These are phyloP conservation scores for Sonneratia caseolaris DNA, from an alignment of 345 rosid genomes.

Conservation along the genomic window DNA sequence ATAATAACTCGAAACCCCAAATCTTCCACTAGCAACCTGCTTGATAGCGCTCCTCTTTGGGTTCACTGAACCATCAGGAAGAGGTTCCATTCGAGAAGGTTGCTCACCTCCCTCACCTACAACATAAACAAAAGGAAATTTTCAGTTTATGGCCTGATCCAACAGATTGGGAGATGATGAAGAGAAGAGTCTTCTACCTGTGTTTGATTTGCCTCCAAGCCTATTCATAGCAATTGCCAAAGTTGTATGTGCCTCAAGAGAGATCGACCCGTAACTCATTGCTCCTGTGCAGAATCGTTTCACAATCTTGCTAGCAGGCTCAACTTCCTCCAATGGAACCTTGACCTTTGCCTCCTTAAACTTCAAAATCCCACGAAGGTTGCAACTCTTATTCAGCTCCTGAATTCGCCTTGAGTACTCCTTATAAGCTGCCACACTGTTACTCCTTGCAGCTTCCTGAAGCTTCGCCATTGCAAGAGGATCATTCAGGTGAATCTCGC, in stretches of 20 bases:
- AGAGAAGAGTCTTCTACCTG: constrained; percentile 40
- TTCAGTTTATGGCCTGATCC: background rate
- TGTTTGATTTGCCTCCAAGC: constrained; percentile 94
- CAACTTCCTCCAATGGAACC: constrained; percentile 79
- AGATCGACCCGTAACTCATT: constrained; percentile 99
- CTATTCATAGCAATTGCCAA: constrained; percentile 92
- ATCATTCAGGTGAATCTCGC: constrained; percentile 94
- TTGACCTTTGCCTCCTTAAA: constrained; percentile 56
- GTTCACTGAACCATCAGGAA: constrained; percentile 81
- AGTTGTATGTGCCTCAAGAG: constrained; percentile 84
- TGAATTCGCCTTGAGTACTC: constrained; percentile 88
- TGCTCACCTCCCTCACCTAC: constrained; percentile 99
- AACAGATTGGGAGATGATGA: background rate
- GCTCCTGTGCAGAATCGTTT: constrained; percentile 98
- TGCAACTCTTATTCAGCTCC: constrained; percentile 80
- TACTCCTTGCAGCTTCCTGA: constrained; percentile 88
- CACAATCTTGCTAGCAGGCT: constrained; percentile 95
- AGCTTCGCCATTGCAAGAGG: constrained; percentile 93
- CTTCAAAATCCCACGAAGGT: constrained; percentile 86
- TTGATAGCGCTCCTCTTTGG: constrained; percentile 95
- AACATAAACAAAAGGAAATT: background rate
- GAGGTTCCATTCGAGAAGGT: constrained; percentile 92
- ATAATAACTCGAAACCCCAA: constrained; percentile 97
- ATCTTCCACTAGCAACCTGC: constrained; percentile 99
- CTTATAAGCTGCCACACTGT: constrained; percentile 94